Conservation (phyloP, 257 asterid species). For the Marsdenia floribunda region DNA sequence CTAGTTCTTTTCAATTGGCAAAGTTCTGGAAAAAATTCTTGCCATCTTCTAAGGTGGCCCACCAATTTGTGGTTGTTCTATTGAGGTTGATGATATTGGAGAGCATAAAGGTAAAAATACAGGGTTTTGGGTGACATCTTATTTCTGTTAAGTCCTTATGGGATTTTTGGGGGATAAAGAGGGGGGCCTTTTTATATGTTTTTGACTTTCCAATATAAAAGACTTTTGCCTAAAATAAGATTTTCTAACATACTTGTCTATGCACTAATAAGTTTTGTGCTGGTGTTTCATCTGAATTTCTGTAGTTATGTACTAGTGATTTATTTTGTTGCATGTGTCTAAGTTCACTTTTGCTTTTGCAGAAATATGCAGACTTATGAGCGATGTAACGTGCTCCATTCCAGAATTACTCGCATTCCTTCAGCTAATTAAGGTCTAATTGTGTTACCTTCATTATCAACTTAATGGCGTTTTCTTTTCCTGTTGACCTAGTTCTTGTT, state of each 20-base stretch:
- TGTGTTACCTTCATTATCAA: conserved; percentile 11
- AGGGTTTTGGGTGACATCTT: neutral
- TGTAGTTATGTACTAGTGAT: neutral
- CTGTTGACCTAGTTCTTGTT: neutral
- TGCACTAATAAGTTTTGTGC: neutral
- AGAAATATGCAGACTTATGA: conserved; percentile 93
- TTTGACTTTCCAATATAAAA: neutral
- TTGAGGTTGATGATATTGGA: neutral
- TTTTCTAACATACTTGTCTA: neutral
- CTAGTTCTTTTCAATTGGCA: neutral
- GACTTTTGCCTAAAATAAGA: neutral
- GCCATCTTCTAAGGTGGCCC: neutral
- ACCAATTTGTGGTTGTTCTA: neutral
- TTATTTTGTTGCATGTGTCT: neutral
- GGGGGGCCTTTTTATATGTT: neutral
- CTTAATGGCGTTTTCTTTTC: conserved; percentile 2
- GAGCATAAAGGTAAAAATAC: neutral
- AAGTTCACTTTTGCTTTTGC: conserved; percentile 23
- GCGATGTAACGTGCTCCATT: conserved; percentile 75
- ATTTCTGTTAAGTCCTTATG: neutral
- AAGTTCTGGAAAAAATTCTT: neutral
- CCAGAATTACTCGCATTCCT: conserved; percentile 92
- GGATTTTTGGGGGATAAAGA: neutral
- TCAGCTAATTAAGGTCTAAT: conserved; percentile 79
- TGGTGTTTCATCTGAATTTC: neutral